A percentile compares a stretch with the other conserved stretches of the same genome.
Evolutionary conservation across 352 stramenopile species (phyloP).

Genomic region (Pythium biforme): DNA sequence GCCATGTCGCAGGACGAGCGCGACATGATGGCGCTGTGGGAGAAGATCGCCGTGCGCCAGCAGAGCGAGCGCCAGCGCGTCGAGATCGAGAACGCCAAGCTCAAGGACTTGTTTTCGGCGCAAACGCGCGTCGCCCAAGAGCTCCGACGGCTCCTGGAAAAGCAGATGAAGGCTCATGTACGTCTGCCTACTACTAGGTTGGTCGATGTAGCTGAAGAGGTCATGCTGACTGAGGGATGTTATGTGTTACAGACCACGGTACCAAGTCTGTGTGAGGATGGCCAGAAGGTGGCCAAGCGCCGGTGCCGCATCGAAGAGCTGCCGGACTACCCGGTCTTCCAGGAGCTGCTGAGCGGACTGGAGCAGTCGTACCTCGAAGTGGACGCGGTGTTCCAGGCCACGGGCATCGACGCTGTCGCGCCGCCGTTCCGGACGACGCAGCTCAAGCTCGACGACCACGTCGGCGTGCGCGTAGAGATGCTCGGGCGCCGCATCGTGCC

Average conservation of each 20-base stretch:
- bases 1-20: conserved; percentile 25
- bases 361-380: conserved; percentile 10
- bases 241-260: conserved; percentile 1
- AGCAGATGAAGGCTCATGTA: conserved; percentile 18
- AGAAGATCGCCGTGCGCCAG: conserved; percentile 20
- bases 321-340: conserved; percentile 14
- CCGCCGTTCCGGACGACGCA: conserved; percentile 23
- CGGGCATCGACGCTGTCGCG: conserved; percentile 13
- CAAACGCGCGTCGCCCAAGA: conserved; percentile 31
- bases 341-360: conserved; percentile 6
- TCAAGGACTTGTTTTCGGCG: conserved; percentile 30
- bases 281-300: conserved; percentile 1
- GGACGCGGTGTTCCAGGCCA: conserved; percentile 13
- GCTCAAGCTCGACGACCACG: conserved; percentile 22
- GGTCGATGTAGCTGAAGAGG: neutral
- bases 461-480: conserved; percentile 37
- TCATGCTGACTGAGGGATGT: neutral
- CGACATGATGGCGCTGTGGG: conserved; percentile 27
- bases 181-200: neutral
- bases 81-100: conserved; percentile 32
- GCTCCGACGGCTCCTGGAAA: conserved; percentile 27
- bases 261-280: conserved; percentile 13
- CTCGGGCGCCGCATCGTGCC: conserved; percentile 32
- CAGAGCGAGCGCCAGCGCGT: conserved; percentile 15
- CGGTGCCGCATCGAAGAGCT: conserved; percentile 12